A percentile compares a stretch with the other conserved stretches of the same genome.
phyloP scores from a whole-genome alignment of 768 basidiomycete genomes.

The Trichaptum fuscoviolaceum region DNA sequence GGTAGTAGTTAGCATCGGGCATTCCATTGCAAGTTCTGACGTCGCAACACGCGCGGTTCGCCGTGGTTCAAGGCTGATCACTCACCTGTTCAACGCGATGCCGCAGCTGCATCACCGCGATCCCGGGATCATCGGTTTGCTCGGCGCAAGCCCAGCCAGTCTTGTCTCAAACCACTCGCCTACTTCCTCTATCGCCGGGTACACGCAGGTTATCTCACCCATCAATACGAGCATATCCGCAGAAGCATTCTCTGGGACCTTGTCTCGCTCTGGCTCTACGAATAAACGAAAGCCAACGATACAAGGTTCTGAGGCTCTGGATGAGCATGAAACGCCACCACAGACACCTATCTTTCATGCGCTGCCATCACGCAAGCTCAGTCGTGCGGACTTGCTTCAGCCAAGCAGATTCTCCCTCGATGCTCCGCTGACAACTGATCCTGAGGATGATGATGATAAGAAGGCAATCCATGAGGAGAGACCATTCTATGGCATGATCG shows the following conservation, averaged over 20 bases:
- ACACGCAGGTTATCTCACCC: conserved; percentile 10
- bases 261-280: conserved; percentile 15
- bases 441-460: conserved; percentile 11
- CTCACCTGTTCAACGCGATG: conserved; percentile 94
- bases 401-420: conserved; percentile 24
- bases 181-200: conserved; percentile 13
- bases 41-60: conserved; percentile 66
- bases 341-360: conserved; percentile 36
- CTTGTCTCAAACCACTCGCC: conserved; percentile 24
- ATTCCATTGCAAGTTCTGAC: conserved; percentile 75
- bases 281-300: conserved; percentile 13
- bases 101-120: conserved; percentile 86
- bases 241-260: conserved; percentile 11
- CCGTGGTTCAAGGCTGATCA: conserved; percentile 78
- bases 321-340: conserved; percentile 53
- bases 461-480: conserved; percentile 38
- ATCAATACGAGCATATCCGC: conserved; percentile 14
- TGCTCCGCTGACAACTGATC: conserved; percentile 43
- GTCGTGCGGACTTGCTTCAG: conserved; percentile 28
- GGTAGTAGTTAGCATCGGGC: conserved; percentile 81
- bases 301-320: conserved; percentile 54
- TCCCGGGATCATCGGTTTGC: conserved; percentile 84
- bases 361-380: conserved; percentile 20
- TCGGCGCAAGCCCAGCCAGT: conserved; percentile 54
- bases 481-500: conserved; percentile 86